Conservation (phyloP, 495 filamentous ascomycete species). For the Filosporella fistucella region DNA sequence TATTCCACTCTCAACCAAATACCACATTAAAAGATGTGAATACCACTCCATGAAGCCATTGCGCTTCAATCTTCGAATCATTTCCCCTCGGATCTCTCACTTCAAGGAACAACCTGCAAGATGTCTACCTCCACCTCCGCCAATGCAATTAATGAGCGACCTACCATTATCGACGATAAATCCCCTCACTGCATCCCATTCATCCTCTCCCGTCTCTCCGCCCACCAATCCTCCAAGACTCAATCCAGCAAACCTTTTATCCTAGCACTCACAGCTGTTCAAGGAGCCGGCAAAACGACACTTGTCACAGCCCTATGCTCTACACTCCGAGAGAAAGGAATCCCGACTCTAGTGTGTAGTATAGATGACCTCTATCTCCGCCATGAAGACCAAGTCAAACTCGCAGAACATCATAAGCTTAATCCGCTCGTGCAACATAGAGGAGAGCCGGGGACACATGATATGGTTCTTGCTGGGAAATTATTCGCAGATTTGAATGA, state of each 20-base stretch:
- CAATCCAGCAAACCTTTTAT: slow-evolving; percentile 41
- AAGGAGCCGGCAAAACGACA: slow-evolving; percentile 89
- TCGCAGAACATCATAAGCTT: slow-evolving; percentile 58
- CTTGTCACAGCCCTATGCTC: slow-evolving; percentile 66
- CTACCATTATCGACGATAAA: slow-evolving; percentile 76
- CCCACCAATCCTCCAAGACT: slow-evolving; percentile 31
- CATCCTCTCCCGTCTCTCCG: slow-evolving; percentile 60
- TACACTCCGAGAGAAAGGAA: slow-evolving; percentile 58
- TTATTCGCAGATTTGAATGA: slow-evolving; percentile 59
- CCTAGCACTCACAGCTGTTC: slow-evolving; percentile 63
- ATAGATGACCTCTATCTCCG: slow-evolving; percentile 91
- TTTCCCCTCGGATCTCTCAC: no score
- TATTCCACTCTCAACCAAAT: no score
- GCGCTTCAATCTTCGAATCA: no score
- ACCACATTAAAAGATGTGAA: no score
- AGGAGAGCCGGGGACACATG: slow-evolving; percentile 85
- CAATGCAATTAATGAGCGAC: background rate
- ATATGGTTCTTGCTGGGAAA: slow-evolving; percentile 56
- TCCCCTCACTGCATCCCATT: slow-evolving; percentile 84
- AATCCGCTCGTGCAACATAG: slow-evolving; percentile 80
- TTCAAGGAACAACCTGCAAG: background rate
- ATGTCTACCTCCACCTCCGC: background rate
- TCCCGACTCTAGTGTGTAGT: slow-evolving; percentile 73
- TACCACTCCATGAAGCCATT: no score
- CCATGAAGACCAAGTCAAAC: slow-evolving; percentile 62